A percentile compares a stretch with the other conserved stretches of the same genome.
These are phyloP conservation scores for Ananas comosus DNA, from an alignment of 176 grass and related monocot species.

Conservation along the genomic window DNA sequence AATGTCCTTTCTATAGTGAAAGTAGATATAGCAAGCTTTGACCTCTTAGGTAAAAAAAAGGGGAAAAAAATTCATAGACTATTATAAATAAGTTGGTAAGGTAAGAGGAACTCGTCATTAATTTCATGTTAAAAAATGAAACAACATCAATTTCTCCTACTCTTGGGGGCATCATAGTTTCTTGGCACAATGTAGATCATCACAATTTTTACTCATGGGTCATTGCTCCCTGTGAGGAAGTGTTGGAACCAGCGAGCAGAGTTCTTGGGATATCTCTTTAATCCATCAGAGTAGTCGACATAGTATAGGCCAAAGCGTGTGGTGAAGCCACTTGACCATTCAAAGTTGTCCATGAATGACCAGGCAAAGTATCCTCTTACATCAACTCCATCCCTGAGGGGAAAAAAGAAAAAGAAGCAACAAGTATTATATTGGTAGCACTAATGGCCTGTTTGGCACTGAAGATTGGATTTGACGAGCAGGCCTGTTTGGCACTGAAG, in stretches of 20 bases:
- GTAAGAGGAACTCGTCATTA: too few relatives aligned
- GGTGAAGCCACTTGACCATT: constrained; percentile 7
- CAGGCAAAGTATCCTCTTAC: constrained; percentile 21
- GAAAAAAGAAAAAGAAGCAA: not conserved
- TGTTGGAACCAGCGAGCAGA: constrained; percentile 5
- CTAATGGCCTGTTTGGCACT: too few relatives aligned
- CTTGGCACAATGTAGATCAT: not conserved
- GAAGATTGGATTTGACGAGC: too few relatives aligned
- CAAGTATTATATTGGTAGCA: not conserved
- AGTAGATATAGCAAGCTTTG: too few relatives aligned
- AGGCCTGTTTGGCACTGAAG: too few relatives aligned
- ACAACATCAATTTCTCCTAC: too few relatives aligned
- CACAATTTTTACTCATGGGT: not conserved
- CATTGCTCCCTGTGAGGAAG: not conserved
- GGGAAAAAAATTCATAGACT: too few relatives aligned
- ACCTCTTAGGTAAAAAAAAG: too few relatives aligned
- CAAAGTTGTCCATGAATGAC: constrained; percentile 21
- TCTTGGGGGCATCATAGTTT: too few relatives aligned
- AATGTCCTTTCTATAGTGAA: too few relatives aligned
- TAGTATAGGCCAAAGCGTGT: constrained; percentile 11
- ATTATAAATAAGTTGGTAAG: too few relatives aligned
- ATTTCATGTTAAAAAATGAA: too few relatives aligned
- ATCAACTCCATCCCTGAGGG: constrained; percentile 10
- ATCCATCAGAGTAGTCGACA: constrained; percentile 14
- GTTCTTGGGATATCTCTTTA: constrained; percentile 20